Base-by-base conservation (phyloP, 2,329 filamentous ascomycete species). In the Emmonsiellopsis sp. region DNA sequence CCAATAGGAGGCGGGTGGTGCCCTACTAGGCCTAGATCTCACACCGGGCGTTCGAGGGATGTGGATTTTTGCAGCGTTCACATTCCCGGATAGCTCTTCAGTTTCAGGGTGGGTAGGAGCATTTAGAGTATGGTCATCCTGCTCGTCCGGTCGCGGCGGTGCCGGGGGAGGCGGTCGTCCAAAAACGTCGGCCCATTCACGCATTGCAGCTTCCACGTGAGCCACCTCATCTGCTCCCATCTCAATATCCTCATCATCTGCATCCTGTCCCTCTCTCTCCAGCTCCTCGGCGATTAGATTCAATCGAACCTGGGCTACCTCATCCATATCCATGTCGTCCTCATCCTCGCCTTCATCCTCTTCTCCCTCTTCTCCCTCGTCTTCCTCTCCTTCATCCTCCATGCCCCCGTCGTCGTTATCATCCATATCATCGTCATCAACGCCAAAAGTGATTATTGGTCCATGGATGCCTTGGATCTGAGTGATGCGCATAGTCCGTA, bases 11-110 rank as follows among this genome's bases (percentile, higher is more conserved):
- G 88, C 17, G 17, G 17, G 17, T 17, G 17, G 79, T 9, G 80
- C 77, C 47, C 71, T 71, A 2, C 70, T 69, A 32, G 72, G 67
- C 49, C 72, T 77, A 17, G 66, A 68, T 59, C 60, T 60, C 11
- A 62, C 64, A 27, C 81, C 81, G 1, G 90, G 91, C 0, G 93
- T 97, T 65, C 86, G 87, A 5, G 93, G 93, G 27, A 97, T 85
- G 9, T 85, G 81, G 34, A 87, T 61, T 52, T 63, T 65, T 27
- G 27, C 43, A 32, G 49, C 6, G 27, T 40, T 6, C 6, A 36
- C 6, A 13, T 31, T 34, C 33, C 14, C 14, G 8, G 31, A 13
- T 31, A 13, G 6, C 7, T 17, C 34, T 3, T 46, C 49, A 27
- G 11, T 45, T 8, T 46, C 42, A 45, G 43, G 36, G 9, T 36